Evolutionary conservation across 805 yeast genomes (phyloP), one percentile per base, ranked within the genome.

Genomic region (Sugiyamaella valdiviana): DNA sequence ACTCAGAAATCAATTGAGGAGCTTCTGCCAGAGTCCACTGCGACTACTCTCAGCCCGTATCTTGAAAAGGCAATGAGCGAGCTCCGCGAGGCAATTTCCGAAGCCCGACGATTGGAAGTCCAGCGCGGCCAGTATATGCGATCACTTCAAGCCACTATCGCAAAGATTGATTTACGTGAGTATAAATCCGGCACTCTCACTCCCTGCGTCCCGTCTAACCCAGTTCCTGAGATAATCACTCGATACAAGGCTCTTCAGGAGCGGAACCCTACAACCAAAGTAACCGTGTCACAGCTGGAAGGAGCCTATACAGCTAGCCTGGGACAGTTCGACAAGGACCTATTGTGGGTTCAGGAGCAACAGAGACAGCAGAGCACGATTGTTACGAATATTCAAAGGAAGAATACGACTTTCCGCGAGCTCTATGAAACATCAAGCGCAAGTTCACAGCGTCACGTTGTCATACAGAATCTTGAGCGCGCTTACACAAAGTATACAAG

Each of bases 401-500:
- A 55, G 22, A 59, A 59, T 48, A 36, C 48, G 37, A 53, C 47
- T 12, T 63, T 64, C 44, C 20, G 45, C 2, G 42, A 47, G 17
- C 23, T 53, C 5, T 37, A 49, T 14, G 56, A 61, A 5, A 49
- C 65, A 4, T 66, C 63, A 22, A 59, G 60, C 15, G 54, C 65
- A 1, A 59, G 69, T 1, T 51, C 49, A 3, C 66, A 66, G 29
- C 66, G 88, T 41, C 76, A 75, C 45, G 66, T 68, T 19, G 75
- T 76, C 0, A 62, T 85, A 39, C 79, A 77, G 46, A 66, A 63
- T 1, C 62, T 84, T 23, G 83, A 79, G 46, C 63, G 69, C 4
- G 77, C 75, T 1, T 76, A 71, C 53, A 63, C 68, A 36, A 73
- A 76, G 42, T 83, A 71, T 57, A 63, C 72, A 23, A 86, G 83